Conservation (phyloP, 768 basidiomycete species). For the Macrolepiota dolichaula region DNA sequence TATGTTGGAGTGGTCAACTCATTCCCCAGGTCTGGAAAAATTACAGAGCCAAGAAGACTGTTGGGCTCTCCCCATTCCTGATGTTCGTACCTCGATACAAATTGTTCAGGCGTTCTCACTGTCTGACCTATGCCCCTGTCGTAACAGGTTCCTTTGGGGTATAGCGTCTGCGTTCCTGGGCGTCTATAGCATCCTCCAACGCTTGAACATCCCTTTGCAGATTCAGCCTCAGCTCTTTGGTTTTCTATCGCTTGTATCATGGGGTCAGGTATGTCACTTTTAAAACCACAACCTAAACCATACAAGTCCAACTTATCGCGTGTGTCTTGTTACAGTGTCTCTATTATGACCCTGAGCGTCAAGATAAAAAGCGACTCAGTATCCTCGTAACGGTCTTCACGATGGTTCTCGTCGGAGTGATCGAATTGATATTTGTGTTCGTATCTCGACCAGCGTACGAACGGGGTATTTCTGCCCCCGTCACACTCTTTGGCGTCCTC, state of each 20-base stretch:
- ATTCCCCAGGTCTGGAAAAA: constrained; percentile 76
- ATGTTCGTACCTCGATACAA: constrained; percentile 48
- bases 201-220: constrained; percentile 71
- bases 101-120: not conserved
- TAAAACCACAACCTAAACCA: not conserved
- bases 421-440: constrained; percentile 60
- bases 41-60: constrained; percentile 60
- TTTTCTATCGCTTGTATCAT: constrained; percentile 54
- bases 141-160: constrained; percentile 57
- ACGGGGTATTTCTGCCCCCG: constrained; percentile 26
- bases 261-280: constrained; percentile 53
- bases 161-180: constrained; percentile 58
- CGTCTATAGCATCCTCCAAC: constrained; percentile 61
- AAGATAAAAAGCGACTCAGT: constrained; percentile 22
- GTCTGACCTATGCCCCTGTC: not conserved
- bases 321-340: constrained; percentile 45
- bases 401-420: constrained; percentile 44
- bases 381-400: constrained; percentile 31
- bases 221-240: constrained; percentile 66
- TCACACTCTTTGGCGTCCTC: constrained; percentile 62
- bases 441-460: constrained; percentile 45
- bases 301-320: not conserved
- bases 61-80: constrained; percentile 65
- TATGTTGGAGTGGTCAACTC: constrained; percentile 66
- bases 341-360: constrained; percentile 56